Conservation (phyloP, 305 asterid species). For the Stenogyne calaminthoides region DNA sequence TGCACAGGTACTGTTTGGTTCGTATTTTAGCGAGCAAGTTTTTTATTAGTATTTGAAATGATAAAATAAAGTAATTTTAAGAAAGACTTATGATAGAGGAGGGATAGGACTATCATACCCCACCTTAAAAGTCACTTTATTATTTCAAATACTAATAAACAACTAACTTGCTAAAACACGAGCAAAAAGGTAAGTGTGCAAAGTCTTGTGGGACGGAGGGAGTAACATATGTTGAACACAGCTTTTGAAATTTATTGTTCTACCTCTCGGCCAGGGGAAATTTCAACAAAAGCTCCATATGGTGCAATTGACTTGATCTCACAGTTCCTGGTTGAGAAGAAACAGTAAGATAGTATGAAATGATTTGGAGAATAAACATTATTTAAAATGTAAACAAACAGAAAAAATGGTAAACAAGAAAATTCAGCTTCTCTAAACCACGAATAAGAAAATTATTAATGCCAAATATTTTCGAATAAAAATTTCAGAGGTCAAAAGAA, state of each 20-base stretch:
- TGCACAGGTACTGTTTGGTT: too few species aligned
- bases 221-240: constrained; percentile 19
- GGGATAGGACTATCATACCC: too few species aligned
- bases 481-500: constrained; percentile 15
- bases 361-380: constrained; percentile 12
- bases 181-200: too few species aligned
- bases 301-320: constrained; percentile 89
- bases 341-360: constrained; percentile 19
- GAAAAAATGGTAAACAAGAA: not conserved
- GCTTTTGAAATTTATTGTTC: constrained; percentile 19
- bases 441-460: not conserved
- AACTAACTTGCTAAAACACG: too few species aligned
- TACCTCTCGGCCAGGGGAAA: constrained; percentile 96
- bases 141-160: too few species aligned
- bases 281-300: constrained; percentile 90
- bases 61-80: too few species aligned
- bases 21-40: too few species aligned
- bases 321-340: constrained; percentile 70
- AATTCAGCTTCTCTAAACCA: constrained; percentile 24
- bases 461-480: not conserved
- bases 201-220: too few species aligned
- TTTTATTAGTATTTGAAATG: too few species aligned
- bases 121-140: too few species aligned
- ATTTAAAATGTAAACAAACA: constrained; percentile 11
- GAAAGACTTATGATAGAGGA: too few species aligned